Evolutionary conservation across 768 basidiomycete species (phyloP), one percentile per base, ranked within the genome.

Genomic region (Candolleomyces efflorescens): DNA sequence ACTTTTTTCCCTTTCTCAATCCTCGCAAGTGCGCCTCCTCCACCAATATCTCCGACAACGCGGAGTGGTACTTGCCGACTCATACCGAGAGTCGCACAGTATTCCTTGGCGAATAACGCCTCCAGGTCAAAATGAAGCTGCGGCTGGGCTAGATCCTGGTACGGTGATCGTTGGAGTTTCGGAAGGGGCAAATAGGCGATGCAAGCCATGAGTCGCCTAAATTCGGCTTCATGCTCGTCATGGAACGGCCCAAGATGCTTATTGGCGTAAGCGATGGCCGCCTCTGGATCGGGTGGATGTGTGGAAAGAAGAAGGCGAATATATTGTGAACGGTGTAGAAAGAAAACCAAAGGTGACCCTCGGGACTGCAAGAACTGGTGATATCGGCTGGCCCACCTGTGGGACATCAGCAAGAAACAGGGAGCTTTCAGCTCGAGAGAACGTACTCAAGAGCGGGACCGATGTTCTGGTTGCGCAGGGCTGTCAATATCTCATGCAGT

Each of bases 1-100:
- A 98, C 91, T 60, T 87, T 89, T 60, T 92, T 81, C 5, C 93
- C 95, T 70, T 98, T 98, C 74, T 96, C 93, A 45, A 98, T 95
- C 65, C 89, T 84, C 5, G 90, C 87, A 56, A 98, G 71, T 0
- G 95, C 94, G 2, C 95, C 94, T 4, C 92, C 90, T 0, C 90
- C 92, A 1, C 96, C 97, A 52, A 98, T 88, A 64, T 96, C 94
- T 3, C 92, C 92, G 3, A 95, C 88, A 3, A 97, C 92, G 41
- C 86, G 80, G 45, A 99, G 77, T 1, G 94, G 92, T 12, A 91
- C 84, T 64, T 96, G 92, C 57, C 88, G 81, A 63, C 95, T 91
- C 88, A 96, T 89, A 3, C 90, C 91, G 17, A 95, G 73, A 63
- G 82, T 86, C 12, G 89, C 85, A 64, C 95, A 94, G 64, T 90